A percentile compares a stretch with the other conserved stretches of the same genome.
Conservation (phyloP, 805 yeast species). For the Metschnikowia orientalis region DNA sequence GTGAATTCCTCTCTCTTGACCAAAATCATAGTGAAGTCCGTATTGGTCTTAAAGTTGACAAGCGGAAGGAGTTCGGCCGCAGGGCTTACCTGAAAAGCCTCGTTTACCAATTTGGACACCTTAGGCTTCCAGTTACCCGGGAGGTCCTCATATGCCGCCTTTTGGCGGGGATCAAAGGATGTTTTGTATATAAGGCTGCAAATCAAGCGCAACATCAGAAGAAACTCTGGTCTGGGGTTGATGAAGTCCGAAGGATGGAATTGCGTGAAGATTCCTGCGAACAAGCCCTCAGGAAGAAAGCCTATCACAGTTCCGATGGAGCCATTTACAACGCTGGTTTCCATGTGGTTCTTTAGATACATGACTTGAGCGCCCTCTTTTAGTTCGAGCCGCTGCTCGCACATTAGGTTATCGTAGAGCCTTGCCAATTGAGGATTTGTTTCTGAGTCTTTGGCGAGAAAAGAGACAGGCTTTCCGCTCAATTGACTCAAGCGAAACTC, state of each 20-base stretch:
- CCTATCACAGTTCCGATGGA: constrained; percentile 67
- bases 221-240: constrained; percentile 10
- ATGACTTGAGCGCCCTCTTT: constrained; percentile 78
- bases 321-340: constrained; percentile 71
- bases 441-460: constrained; percentile 56
- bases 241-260: constrained; percentile 14
- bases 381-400: constrained; percentile 54
- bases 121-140: constrained; percentile 15
- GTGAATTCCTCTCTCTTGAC: constrained; percentile 34
- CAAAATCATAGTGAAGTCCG: constrained; percentile 26
- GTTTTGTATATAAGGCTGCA: constrained; percentile 9
- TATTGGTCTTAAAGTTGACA: constrained; percentile 40
- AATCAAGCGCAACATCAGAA: constrained; percentile 10
- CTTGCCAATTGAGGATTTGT: constrained; percentile 34
- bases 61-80: constrained; percentile 35
- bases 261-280: constrained; percentile 7
- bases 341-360: constrained; percentile 68
- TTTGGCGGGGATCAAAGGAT: constrained; percentile 6
- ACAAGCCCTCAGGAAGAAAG: constrained; percentile 30
- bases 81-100: constrained; percentile 8
- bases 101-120: constrained; percentile 10
- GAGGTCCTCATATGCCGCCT: constrained; percentile 4
- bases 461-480: constrained; percentile 41
- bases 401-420: constrained; percentile 62
- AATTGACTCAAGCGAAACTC: constrained; percentile 43